These are phyloP conservation scores for Tolypocladium inflatum DNA, from an alignment of 2,329 filamentous ascomycete species.

Conservation along the genomic window DNA sequence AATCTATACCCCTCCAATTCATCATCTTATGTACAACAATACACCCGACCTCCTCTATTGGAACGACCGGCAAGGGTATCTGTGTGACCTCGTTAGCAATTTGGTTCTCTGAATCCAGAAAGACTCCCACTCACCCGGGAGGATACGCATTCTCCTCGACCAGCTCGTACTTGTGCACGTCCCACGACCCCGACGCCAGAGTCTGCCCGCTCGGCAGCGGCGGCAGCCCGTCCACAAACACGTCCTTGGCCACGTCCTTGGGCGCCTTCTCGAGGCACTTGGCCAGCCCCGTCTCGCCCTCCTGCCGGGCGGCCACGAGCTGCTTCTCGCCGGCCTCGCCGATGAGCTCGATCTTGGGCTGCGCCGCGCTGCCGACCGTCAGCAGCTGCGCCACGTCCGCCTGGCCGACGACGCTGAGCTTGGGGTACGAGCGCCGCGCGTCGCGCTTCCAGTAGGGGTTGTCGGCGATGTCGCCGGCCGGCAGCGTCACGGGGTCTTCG, in stretches of 20 bases:
- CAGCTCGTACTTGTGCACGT: constrained; percentile 60
- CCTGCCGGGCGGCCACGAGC: constrained; percentile 65
- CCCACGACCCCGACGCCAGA: constrained; percentile 41
- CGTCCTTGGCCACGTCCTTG: constrained; percentile 48
- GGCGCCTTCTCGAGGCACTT: constrained; percentile 54
- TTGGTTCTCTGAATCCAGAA: neutral
- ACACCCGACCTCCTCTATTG: constrained; percentile 25
- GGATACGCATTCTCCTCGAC: constrained; percentile 61
- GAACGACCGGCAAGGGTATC: constrained; percentile 58
- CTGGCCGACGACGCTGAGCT: constrained; percentile 71
- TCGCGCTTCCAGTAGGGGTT: constrained; percentile 77
- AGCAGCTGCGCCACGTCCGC: constrained; percentile 78
- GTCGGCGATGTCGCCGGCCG: constrained; percentile 32
- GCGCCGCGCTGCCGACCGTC: constrained; percentile 70
- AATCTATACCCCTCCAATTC: constrained; percentile 16
- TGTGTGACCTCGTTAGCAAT: constrained; percentile 25
- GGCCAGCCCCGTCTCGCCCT: constrained; percentile 65
- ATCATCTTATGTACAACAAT: constrained; percentile 19
- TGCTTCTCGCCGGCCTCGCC: constrained; percentile 50
- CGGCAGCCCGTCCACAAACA: constrained; percentile 72
- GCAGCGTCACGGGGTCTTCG: constrained; percentile 48
- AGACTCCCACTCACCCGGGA: constrained; percentile 45
- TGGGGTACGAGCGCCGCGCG: constrained; percentile 70
- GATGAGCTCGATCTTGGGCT: constrained; percentile 75
- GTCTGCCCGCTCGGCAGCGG: constrained; percentile 72